A percentile compares a stretch with the other conserved stretches of the same genome.
Evolutionary conservation across 2,329 filamentous ascomycete genomes (phyloP).

Genomic region (Apiospora kogelbergensis): DNA sequence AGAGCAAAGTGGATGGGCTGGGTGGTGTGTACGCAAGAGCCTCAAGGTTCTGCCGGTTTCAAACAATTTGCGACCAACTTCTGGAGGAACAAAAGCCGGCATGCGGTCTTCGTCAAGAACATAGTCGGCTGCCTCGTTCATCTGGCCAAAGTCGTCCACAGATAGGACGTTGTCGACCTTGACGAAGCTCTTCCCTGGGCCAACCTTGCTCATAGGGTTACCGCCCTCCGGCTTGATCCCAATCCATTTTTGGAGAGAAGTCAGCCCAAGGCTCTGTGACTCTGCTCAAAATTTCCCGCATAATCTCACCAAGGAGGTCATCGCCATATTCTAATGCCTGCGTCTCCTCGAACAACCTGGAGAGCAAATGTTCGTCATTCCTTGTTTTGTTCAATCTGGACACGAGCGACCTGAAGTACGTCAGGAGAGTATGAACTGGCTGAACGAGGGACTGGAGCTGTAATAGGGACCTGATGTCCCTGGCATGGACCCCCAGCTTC

Average conservation of each 20-base stretch:
- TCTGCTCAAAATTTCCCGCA: slow-evolving; percentile 65
- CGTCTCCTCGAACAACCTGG: slow-evolving; percentile 60
- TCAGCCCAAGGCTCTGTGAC: slow-evolving; percentile 67
- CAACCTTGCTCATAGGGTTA: slow-evolving; percentile 50
- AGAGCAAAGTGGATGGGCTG: slow-evolving; percentile 66
- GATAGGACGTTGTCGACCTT: slow-evolving; percentile 54
- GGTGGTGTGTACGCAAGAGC: slow-evolving; percentile 69
- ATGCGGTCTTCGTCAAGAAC: slow-evolving; percentile 64
- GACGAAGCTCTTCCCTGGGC: slow-evolving; percentile 58
- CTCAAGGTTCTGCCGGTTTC: slow-evolving; percentile 77
- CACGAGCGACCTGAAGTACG: slow-evolving; percentile 52
- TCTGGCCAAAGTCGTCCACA: slow-evolving; percentile 59
- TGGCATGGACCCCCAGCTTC: slow-evolving; percentile 44
- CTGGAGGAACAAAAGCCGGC: slow-evolving; percentile 69
- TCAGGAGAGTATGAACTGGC: slow-evolving; percentile 48
- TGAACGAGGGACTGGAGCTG: slow-evolving; percentile 52
- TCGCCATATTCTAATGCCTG: slow-evolving; percentile 65
- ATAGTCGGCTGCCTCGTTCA: slow-evolving; percentile 59
- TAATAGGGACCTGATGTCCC: slow-evolving; percentile 47
- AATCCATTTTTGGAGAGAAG: slow-evolving; percentile 71
- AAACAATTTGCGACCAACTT: slow-evolving; percentile 72
- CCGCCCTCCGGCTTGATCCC: slow-evolving; percentile 63
- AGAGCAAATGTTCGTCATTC: slow-evolving; percentile 62
- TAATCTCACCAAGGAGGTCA: slow-evolving; percentile 59
- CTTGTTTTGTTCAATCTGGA: slow-evolving; percentile 42